Evolutionary conservation across 2,329 filamentous ascomycete genomes (phyloP).

Genomic region (Paracoccidioides brasiliensis): DNA sequence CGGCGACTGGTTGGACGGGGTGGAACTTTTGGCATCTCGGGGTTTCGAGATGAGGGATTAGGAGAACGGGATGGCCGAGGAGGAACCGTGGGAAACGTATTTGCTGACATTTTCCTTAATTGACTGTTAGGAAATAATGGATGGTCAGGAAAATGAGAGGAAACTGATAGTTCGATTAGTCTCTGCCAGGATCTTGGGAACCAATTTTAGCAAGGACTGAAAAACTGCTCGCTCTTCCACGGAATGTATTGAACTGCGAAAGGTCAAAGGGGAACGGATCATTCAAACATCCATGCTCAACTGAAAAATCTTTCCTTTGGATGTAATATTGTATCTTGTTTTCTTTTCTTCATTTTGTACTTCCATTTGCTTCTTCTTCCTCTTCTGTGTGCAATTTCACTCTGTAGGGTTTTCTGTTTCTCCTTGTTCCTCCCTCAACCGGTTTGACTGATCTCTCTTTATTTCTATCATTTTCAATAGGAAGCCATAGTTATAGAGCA

Average conservation of each 20-base stretch:
- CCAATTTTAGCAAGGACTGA: background rate
- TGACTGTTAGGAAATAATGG: slow-evolving; percentile 27
- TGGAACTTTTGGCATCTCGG: slow-evolving; percentile 58
- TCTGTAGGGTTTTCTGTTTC: too few relatives aligned
- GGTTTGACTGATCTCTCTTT: too few relatives aligned
- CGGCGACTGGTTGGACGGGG: slow-evolving; percentile 57
- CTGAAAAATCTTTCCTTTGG: too few relatives aligned
- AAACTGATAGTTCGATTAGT: slow-evolving; percentile 4
- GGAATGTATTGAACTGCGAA: background rate
- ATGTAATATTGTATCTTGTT: too few relatives aligned
- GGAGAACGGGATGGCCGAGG: slow-evolving; percentile 47
- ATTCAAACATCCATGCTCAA: too few relatives aligned
- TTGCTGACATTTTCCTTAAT: background rate
- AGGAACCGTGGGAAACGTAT: slow-evolving; percentile 44
- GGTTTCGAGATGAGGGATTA: slow-evolving; percentile 23
- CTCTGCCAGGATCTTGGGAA: slow-evolving; percentile 1
- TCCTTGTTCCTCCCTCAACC: too few relatives aligned
- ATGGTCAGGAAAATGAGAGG: slow-evolving; percentile 5
- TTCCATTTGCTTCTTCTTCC: too few relatives aligned
- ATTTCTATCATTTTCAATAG: too few relatives aligned
- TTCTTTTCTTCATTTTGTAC: too few relatives aligned
- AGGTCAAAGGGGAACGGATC: background rate
- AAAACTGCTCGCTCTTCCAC: background rate
- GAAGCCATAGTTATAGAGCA: too few relatives aligned
- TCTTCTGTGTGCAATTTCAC: too few relatives aligned